These are phyloP conservation scores for Darksidea phi DNA, from an alignment of 495 filamentous ascomycete species.

Conservation along the genomic window DNA sequence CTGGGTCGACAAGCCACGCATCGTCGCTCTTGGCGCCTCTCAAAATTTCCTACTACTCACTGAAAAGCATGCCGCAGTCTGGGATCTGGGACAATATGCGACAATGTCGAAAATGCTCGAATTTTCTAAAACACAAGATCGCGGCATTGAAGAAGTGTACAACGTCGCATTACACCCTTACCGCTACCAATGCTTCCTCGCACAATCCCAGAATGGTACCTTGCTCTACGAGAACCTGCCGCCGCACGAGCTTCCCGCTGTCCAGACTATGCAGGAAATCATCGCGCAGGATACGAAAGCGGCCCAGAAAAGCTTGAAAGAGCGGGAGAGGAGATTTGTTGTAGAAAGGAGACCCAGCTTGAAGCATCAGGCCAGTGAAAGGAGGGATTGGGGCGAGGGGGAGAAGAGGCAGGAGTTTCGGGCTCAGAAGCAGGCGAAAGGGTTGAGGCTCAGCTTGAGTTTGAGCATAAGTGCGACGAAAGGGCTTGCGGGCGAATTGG, in stretches of 20 bases:
- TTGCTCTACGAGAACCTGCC: slow-evolving; percentile 26
- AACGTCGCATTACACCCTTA: slow-evolving; percentile 19
- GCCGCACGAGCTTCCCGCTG: background rate
- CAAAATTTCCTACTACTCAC: slow-evolving; percentile 29
- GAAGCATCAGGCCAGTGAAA: slow-evolving; percentile 1
- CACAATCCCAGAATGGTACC: slow-evolving; percentile 15
- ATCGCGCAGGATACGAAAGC: slow-evolving; percentile 8
- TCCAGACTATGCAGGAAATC: slow-evolving; percentile 6
- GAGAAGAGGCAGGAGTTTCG: background rate
- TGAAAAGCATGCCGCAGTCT: slow-evolving; percentile 20
- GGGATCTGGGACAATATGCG: slow-evolving; percentile 16
- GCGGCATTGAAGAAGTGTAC: slow-evolving; percentile 19
- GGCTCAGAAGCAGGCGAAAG: slow-evolving; percentile 1
- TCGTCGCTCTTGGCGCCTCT: slow-evolving; percentile 26
- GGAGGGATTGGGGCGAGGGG: slow-evolving; percentile 12
- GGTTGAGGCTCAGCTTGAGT: slow-evolving; percentile 19
- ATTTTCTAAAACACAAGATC: slow-evolving; percentile 8
- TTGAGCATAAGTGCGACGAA: slow-evolving; percentile 11
- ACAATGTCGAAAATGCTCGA: slow-evolving; percentile 14
- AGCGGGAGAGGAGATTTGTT: background rate
- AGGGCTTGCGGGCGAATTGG: slow-evolving; percentile 4
- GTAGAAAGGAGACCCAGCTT: slow-evolving; percentile 6
- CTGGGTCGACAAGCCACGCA: slow-evolving; percentile 29
- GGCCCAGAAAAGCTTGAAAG: background rate
- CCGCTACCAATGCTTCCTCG: slow-evolving; percentile 30